Base-by-base conservation (phyloP, 176 grass and related monocot species). In the Aegilops sharonensis region DNA sequence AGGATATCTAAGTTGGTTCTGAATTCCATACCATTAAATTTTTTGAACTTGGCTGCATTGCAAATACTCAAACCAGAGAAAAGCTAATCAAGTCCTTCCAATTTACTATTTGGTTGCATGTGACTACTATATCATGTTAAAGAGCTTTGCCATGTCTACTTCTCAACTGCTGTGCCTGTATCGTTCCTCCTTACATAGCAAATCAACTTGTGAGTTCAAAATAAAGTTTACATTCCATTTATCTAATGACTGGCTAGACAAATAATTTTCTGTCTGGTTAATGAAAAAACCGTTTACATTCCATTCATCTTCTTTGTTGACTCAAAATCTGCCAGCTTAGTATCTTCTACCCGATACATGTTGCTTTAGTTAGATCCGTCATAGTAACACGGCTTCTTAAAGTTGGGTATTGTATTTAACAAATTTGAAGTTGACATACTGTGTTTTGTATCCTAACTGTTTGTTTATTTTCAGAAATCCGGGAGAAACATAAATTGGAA, bases 401-500 rank as follows among this genome's bases (percentile, higher is more conserved):
- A 36, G 14, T 21, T 42, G 37, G n/a, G 6, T 61, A 39, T 20
- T 78, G 24, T 69, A 79, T 86, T 43, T 32, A n/a, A 31, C 64
- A 35, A 86, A 59, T 60, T 42, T 31, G 23, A 79, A 71, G 32
- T 59, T 79, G 64, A n/a, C n/a, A 34, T 39, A 75, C 21, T 84
- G 11, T 56, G 54, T 80, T 42, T 43, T 82, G 60, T 37, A 54
- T 52, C 36, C 67, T 37, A 84, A 45, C 5, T 69, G 12, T 73
- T 69, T 70, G 25, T 75, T 78, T 88, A 43, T 79, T 94, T 78
- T 86, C 89, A 96, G 97, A 95, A 89, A 92, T 96, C 60, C 83
- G 85, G 37, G 90, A 78, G 68, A 99, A 91, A 74, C 92, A 99
- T 77, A 91, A 80, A 91, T 70, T 82, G 74, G 94, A 96, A 56